Evolutionary conservation across 2,329 filamentous ascomycete species (phyloP), one percentile per base, ranked within the genome.

Genomic region (Sclerotinia trifoliorum): DNA sequence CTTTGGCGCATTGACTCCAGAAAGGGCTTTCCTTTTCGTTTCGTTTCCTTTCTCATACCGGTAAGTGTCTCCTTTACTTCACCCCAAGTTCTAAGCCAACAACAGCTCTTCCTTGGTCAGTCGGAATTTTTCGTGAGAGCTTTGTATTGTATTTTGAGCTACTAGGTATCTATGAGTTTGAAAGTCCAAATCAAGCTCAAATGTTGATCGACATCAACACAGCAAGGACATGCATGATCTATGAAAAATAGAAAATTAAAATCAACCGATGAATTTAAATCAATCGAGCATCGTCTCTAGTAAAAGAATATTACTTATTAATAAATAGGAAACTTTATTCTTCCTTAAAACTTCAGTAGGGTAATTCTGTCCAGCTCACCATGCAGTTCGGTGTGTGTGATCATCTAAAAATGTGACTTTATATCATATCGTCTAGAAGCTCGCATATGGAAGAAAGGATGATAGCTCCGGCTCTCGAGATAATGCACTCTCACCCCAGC

Each of bases 301-400:
- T 13, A 42, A 17, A 39, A 8, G 29, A 35, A 35, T 35, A 35
- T 6, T n/a, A n/a, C 17, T 21, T 35, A 13, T 8, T 13, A 11
- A 21, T 15, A 8, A 56, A 15, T 39, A 3, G 29, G 35, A 49
- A 44, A 21, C 21, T 44, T 49, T 10, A 39, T 42, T 65, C 39
- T 21, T 49, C 29, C 10, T 26, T 5, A n/a, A 32, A 46, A 46
- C 19, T 51, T n/a, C 24, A 44, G 42, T 21, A 15, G 13, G 39
- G 39, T 42, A 24, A 56, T 39, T 46, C 48, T 65, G 51, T 57
- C 63, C 63, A 65, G 26, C 63, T 56, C 63, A 65, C 52, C 63
- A 13, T 57, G 63, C 63, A 65, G 55, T 35, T 42, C 13, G 21
- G 10, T 32, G 42, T 61, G 32, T 57, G 32, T 42, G 39, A 42